A percentile compares a stretch with the other conserved stretches of the same genome.
phyloP scores from a whole-genome alignment of 331 rosid genomes.

The Erythrophleum ivorense region DNA sequence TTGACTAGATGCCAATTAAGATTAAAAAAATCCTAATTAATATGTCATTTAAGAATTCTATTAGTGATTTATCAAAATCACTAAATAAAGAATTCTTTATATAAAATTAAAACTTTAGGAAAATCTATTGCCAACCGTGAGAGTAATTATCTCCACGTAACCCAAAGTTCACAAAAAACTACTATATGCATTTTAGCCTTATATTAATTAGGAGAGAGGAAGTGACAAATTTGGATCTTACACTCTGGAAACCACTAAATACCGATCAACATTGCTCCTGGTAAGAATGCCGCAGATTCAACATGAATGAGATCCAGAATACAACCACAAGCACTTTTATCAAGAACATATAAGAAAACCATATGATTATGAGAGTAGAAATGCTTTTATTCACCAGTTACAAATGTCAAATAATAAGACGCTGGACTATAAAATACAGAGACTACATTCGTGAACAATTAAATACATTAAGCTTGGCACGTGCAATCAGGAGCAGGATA shows the following conservation, averaged over 20 bases:
- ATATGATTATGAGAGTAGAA: constrained; percentile 45
- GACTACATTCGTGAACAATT: constrained; percentile 37
- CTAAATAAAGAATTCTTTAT: too few species aligned
- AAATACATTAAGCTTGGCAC: constrained; percentile 63
- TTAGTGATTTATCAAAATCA: too few species aligned
- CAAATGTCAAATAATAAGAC: constrained; percentile 50
- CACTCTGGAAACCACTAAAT: not conserved
- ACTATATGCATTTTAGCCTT: too few species aligned
- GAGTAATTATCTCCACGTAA: too few species aligned
- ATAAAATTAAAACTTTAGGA: too few species aligned
- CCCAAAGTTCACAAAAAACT: too few species aligned
- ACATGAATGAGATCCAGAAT: constrained; percentile 26
- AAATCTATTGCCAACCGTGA: too few species aligned
- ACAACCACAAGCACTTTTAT: constrained; percentile 49
- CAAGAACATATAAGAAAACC: constrained; percentile 47
- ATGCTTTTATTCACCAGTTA: constrained; percentile 55
- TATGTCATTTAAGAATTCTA: too few species aligned
- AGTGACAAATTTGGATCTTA: not conserved
- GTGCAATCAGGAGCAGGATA: constrained; percentile 93
- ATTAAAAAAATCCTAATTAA: too few species aligned
- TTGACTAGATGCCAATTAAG: too few species aligned
- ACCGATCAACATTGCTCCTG: constrained; percentile 44
- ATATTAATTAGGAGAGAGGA: not conserved
- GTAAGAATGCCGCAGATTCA: constrained; percentile 42
- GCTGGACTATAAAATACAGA: constrained; percentile 40